Evolutionary conservation across 2,329 filamentous ascomycete genomes (phyloP).

Genomic region (Aurifilum marmelostoma): DNA sequence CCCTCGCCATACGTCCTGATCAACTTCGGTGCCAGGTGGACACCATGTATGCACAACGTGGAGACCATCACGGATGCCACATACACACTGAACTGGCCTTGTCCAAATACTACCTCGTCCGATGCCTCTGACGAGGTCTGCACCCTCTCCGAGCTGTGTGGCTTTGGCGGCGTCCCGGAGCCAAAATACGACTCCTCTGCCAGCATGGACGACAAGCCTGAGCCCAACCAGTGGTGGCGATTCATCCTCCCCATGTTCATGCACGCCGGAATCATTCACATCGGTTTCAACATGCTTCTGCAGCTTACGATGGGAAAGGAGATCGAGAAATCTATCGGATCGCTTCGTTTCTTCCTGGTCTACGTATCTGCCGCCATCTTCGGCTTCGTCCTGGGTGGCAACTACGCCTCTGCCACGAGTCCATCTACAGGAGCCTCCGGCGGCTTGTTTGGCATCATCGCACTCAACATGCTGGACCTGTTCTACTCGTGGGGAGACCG

Average conservation of each 20-base stretch:
- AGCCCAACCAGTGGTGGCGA: conserved; percentile 93
- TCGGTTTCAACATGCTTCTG: conserved; percentile 91
- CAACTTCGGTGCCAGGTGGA: conserved; percentile 93
- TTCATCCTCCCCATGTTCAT: conserved; percentile 97
- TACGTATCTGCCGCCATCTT: conserved; percentile 94
- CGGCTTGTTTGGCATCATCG: conserved; percentile 87
- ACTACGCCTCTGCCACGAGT: conserved; percentile 82
- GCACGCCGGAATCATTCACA: conserved; percentile 91
- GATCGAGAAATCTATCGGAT: conserved; percentile 89
- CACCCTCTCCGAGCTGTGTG: conserved; percentile 78
- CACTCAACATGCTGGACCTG: conserved; percentile 83
- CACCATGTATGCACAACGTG: conserved; percentile 92
- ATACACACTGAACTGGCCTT: conserved; percentile 66
- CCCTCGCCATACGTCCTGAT: conserved; percentile 89
- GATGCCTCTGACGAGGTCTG: conserved; percentile 59
- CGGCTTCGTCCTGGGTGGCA: conserved; percentile 91
- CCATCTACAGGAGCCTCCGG: conserved; percentile 90
- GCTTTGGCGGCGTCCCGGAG: conserved; percentile 76
- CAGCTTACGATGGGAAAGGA: conserved; percentile 89
- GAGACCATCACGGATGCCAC: conserved; percentile 61
- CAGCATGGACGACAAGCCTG: conserved; percentile 52
- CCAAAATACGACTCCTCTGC: conserved; percentile 57
- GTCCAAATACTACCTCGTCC: conserved; percentile 74
- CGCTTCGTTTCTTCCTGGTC: conserved; percentile 84
- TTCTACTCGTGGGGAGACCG: conserved; percentile 91